A percentile compares a stretch with the other conserved stretches of the same genome.
Evolutionary conservation across 495 filamentous ascomycete genomes (phyloP).

Genomic region (Penicillium goetzii): DNA sequence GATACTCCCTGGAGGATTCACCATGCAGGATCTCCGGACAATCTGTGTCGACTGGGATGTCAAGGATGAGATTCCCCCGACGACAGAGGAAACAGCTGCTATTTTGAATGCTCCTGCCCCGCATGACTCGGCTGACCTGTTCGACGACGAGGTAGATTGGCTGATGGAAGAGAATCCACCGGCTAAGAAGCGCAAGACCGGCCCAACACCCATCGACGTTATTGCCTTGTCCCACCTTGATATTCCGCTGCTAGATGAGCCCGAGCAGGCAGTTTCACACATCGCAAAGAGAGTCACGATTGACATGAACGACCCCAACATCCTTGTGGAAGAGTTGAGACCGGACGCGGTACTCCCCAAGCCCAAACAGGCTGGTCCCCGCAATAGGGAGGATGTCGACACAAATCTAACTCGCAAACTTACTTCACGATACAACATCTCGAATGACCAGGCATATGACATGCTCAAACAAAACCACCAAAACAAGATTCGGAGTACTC

Average conservation of each 20-base stretch:
- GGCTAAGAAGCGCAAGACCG: conserved; percentile 55
- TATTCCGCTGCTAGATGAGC: conserved; percentile 62
- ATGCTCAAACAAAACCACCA: conserved; percentile 95
- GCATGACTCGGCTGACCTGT: conserved; percentile 20
- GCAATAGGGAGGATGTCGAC: conserved; percentile 46
- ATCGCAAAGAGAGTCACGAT: conserved; percentile 76
- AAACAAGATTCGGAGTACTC: conserved; percentile 88
- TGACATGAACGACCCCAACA: conserved; percentile 87
- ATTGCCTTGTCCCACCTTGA: conserved; percentile 51
- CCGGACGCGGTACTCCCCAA: conserved; percentile 52
- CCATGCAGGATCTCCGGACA: conserved; percentile 73
- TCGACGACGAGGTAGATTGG: conserved; percentile 56
- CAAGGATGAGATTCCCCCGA: conserved; percentile 46
- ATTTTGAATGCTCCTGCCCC: conserved; percentile 27
- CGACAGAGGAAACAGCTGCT: conserved; percentile 27
- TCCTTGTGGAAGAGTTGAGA: conserved; percentile 72
- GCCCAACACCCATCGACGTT: conserved; percentile 42
- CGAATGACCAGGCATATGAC: conserved; percentile 94
- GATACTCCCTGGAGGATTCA: conserved; percentile 61
- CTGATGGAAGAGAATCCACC: conserved; percentile 49
- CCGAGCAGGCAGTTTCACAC: conserved; percentile 62
- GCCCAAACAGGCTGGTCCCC: conserved; percentile 38
- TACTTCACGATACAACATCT: conserved; percentile 87
- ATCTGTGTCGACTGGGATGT: conserved; percentile 84
- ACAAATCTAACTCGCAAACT: conserved; percentile 50